Conservation (phyloP, 192 early-diverging fungal species). For the Backusella tuberculispora region DNA sequence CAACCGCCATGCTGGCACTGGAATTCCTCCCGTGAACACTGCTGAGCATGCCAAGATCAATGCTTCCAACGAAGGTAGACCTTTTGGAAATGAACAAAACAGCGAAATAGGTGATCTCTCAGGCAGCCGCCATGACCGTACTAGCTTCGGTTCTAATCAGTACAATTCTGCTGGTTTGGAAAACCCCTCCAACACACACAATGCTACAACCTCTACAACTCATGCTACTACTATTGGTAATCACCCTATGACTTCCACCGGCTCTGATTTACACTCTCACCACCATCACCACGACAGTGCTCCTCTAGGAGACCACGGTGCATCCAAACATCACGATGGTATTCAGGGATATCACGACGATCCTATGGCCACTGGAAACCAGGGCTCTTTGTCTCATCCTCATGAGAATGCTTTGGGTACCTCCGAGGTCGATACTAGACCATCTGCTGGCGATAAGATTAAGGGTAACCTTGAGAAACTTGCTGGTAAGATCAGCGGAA, state of each 20-base stretch:
- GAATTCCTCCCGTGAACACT: slow-evolving; percentile 19
- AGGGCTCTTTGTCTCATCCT: neutral
- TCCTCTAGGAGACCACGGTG: slow-evolving; percentile 7
- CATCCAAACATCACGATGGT: neutral
- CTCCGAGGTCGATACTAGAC: neutral
- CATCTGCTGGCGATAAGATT: slow-evolving; percentile 37
- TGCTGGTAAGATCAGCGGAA: slow-evolving; percentile 37
- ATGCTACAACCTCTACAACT: neutral
- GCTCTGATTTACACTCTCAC: neutral
- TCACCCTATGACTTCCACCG: slow-evolving; percentile 4
- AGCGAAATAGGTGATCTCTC: neutral
- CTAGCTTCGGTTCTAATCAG: neutral
- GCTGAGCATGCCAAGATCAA: neutral
- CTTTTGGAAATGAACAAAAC: neutral
- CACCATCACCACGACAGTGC: neutral
- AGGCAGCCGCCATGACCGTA: neutral
- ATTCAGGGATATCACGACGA: neutral
- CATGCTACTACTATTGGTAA: neutral
- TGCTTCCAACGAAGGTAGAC: neutral
- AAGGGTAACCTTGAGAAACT: slow-evolving; percentile 39
- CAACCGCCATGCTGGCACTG: slow-evolving; percentile 3
- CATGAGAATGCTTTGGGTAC: neutral
- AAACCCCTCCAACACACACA: neutral
- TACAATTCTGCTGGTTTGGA: neutral
- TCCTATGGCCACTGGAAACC: neutral